Percentiles rank a stretch among this genome's conserved stretches.
Conservation (phyloP, 495 filamentous ascomycete genomes). For the Zalerion maritima region DNA sequence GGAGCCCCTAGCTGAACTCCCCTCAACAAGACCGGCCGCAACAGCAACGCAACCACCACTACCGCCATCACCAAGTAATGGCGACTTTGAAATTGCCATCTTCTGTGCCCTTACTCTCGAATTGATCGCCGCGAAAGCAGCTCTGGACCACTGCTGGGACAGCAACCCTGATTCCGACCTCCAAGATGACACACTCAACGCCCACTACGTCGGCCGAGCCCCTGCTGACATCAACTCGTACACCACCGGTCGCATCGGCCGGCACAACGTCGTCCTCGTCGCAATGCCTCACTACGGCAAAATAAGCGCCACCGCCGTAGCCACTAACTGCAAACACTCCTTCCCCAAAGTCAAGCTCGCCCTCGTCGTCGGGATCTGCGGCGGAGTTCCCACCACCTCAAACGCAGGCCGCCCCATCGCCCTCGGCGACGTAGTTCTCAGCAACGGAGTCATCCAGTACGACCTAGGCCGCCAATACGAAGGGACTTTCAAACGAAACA, state of each 20-base stretch:
- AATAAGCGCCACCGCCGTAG: constrained; percentile 11
- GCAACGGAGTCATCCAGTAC: constrained; percentile 3
- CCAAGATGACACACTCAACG: constrained; percentile 8
- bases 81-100: constrained; percentile 19
- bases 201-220: constrained; percentile 3
- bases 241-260: constrained; percentile 12
- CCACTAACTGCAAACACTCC: constrained; percentile 9
- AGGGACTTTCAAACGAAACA: background rate
- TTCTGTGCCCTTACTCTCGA: constrained; percentile 22
- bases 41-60: too few species aligned
- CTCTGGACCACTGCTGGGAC: too few species aligned
- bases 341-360: constrained; percentile 11
- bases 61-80: constrained; percentile 1
- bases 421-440: constrained; percentile 9
- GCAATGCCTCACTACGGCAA: constrained; percentile 14
- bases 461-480: constrained; percentile 1
- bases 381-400: background rate
- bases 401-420: too few species aligned
- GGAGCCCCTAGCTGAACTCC: too few species aligned
- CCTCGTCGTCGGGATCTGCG: constrained; percentile 12
- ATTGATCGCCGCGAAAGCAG: constrained; percentile 13
- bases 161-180: too few species aligned
- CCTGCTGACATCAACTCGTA: constrained; percentile 11
- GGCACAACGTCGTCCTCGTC: constrained; percentile 14
- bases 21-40: too few species aligned